Evolutionary conservation across 768 basidiomycete species (phyloP), one percentile per base, ranked within the genome.

Genomic region (Tylopilus sp.): DNA sequence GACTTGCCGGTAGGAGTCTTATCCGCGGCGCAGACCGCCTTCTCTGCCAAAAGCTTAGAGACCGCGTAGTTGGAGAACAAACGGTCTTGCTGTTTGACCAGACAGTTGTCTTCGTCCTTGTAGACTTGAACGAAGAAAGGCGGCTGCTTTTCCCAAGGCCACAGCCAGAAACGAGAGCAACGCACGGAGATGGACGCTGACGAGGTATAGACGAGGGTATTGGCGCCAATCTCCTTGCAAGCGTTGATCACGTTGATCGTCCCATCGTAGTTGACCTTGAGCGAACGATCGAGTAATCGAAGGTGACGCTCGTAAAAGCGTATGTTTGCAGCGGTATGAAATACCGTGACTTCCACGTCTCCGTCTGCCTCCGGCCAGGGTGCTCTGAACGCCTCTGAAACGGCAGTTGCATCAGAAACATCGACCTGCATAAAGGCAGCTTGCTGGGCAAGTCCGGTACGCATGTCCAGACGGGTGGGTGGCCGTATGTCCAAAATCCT

Each of bases 21-120:
- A 71, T 80, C 58, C 66, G 80, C 65, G 58, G 62, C 58, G 48
- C 78, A 70, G 13, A 83, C 79, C 12, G 67, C 62, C 31, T 56
- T 57, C 63, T 91, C 89, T 1, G 80, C 87, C 25, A 72, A 67
- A 9, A 71, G 60, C 64, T 91, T 91, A 36, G 85, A 81, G 22
- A 72, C 78, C 0, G 88, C 86, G 52, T 91, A 91, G 64, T 90
- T 91, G 13, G 88, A 90, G 69, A 88, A 89, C 65, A 83, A 86
- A 13, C 85, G 74, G 14, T 77, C 69, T 58, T 87, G 85, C 6
- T 64, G 70, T 60, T 73, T 78, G 10, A 85, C 84, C 2, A 81
- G 57, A 13, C 66, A 60, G 24, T 51, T 57, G 43, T 87, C 83
- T 52, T 84, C 81, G 62, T 89, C 88, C 49, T 78, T 77, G 53